phyloP scores from a whole-genome alignment of 495 filamentous ascomycete genomes.

The Penicillium lividum region DNA sequence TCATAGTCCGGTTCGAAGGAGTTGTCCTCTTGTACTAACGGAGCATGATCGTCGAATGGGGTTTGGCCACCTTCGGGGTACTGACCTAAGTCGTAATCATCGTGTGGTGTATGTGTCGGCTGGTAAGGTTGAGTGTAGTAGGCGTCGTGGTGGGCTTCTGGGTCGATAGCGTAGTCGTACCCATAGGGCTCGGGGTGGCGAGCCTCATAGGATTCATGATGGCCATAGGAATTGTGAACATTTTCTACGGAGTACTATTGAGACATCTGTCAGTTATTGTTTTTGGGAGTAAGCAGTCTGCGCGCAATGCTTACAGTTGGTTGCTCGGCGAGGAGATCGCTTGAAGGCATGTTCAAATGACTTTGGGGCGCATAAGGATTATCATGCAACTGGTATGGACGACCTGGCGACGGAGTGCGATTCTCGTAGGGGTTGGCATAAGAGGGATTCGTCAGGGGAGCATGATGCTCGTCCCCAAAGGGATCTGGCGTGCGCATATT shows the following conservation, averaged over 20 bases:
- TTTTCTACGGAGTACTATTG: conserved; percentile 77
- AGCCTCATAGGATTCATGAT: conserved; percentile 65
- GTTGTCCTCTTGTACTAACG: conserved; percentile 52
- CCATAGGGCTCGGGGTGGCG: conserved; percentile 46
- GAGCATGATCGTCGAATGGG: conserved; percentile 61
- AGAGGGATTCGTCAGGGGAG: conserved; percentile 51
- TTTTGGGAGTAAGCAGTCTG: conserved; percentile 1
- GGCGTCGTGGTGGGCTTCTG: conserved; percentile 80
- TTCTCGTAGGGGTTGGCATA: conserved; percentile 48
- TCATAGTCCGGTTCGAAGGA: conserved; percentile 58
- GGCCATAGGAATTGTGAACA: conserved; percentile 67
- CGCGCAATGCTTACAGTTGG: conserved; percentile 60
- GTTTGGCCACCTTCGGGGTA: conserved; percentile 49
- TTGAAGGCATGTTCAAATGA: conserved; percentile 70
- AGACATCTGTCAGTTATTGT: conserved; percentile 10
- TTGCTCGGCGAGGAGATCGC: conserved; percentile 68
- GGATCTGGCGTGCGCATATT: conserved; percentile 36
- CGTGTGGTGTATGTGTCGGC: conserved; percentile 54
- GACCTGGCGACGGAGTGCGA: conserved; percentile 55
- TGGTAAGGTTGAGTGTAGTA: conserved; percentile 85
- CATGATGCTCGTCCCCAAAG: conserved; percentile 60
- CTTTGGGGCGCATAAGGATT: conserved; percentile 54
- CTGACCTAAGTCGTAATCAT: conserved; percentile 57
- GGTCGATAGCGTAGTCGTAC: conserved; percentile 72
- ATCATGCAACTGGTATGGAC: conserved; percentile 73